Evolutionary conservation across 2,329 filamentous ascomycete genomes (phyloP).

Genomic region (Thelonectria rubi): DNA sequence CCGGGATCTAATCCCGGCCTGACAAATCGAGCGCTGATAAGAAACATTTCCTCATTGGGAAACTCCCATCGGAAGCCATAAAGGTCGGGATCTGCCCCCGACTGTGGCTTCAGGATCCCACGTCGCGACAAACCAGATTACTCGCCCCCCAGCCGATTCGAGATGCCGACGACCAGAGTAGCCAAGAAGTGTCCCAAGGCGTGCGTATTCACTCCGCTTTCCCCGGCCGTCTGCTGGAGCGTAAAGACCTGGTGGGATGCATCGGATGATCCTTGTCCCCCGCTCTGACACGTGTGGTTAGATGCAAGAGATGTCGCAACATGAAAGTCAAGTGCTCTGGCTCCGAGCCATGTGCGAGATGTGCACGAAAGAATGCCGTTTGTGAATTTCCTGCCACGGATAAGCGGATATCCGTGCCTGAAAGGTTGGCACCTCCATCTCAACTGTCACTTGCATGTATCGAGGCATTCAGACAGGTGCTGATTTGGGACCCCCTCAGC

Average conservation of each 20-base stretch:
- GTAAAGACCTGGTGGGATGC: neutral
- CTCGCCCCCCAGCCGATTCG: neutral
- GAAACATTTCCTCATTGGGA: constrained; percentile 24
- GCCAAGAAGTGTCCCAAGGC: constrained; percentile 40
- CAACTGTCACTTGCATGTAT: neutral
- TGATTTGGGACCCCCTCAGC: constrained; percentile 11
- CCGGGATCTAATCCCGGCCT: constrained; percentile 15
- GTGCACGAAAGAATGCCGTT: constrained; percentile 36
- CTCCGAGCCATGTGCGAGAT: constrained; percentile 37
- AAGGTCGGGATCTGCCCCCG: constrained; percentile 39
- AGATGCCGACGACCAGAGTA: constrained; percentile 33
- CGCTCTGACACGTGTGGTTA: constrained; percentile 8
- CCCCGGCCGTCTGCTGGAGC: neutral
- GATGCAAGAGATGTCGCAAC: constrained; percentile 40
- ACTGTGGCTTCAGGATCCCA: constrained; percentile 15
- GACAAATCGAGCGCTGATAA: constrained; percentile 5
- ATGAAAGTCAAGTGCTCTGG: constrained; percentile 43
- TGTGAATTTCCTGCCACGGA: constrained; percentile 38
- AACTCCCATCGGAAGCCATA: constrained; percentile 19
- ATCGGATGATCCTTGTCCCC: neutral
- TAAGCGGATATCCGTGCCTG: constrained; percentile 39
- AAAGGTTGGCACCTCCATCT: constrained; percentile 28
- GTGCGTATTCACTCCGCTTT: constrained; percentile 22
- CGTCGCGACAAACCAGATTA: neutral
- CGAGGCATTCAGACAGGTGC: neutral